Base-by-base conservation (phyloP, 345 rosid genomes). In the Carallia pectinifolia region DNA sequence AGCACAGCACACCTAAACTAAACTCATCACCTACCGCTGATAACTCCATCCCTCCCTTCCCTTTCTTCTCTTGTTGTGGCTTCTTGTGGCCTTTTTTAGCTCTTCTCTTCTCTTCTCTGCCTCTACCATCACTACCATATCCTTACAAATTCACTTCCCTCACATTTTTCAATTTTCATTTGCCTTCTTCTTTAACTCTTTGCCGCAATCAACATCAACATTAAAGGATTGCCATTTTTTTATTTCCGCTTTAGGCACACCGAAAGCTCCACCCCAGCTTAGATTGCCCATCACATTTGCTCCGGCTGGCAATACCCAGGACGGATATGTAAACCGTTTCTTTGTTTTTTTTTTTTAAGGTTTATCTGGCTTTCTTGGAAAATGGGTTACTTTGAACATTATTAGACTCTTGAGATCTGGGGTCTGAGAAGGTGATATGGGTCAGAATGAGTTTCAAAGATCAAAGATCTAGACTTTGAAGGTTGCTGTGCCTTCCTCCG, bases 1-100 rank as follows among this genome's bases (percentile, higher is more conserved):
- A 23, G 34, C 34, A 33, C 2, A 4, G 34, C 34, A 17, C 67
- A 61, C 77, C 81, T 82, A 84, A 34, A 70, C 50, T 12, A 44
- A 23, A 44, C 82, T 84, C 80, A 76, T 77, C 85, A 93, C 93
- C 98, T 76, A 89, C 82, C 88, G 40, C 89, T 86, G 97, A 93
- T 78, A 86, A 85, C 92, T 85, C 90, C 92, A 76, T 76, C 67
- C 48, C 48, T 44, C 15, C 70, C 86, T 80, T 81, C 91, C 85
- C 72, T 69, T 80, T 86, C 72, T 69, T 80, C 66, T 33, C 34
- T 2, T 33, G 34, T 23, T 23, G 23, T 23, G 4, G 34, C 34
- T 52, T 47, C 36, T 50, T 7, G 47, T 44, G 50, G 16, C 4
- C 50, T 44, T 13, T 40, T 3, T 44, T 44, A 44, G 8, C 16